Evolutionary conservation across 2,329 filamentous ascomycete genomes (phyloP).

Genomic region (Aspergillus costaricaensis): DNA sequence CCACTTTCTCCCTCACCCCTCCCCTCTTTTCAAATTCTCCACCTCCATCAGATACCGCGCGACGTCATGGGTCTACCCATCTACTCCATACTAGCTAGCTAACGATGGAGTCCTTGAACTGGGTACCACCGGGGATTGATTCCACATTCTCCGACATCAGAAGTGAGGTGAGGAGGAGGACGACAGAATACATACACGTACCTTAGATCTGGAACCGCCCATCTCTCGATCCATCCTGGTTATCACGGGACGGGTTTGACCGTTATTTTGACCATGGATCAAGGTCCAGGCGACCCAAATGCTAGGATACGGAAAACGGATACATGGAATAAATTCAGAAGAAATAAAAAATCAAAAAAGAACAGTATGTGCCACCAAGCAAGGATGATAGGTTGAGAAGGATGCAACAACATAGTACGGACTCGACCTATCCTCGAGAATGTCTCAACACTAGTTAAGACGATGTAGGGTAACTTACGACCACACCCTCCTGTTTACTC

Average conservation of each 20-base stretch:
- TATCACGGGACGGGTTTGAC: conserved; percentile 13
- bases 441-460: no score
- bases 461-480: no score
- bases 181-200: not conserved
- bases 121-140: not conserved
- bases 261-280: conserved; percentile 15
- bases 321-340: not conserved
- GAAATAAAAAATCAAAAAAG: not conserved
- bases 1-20: no score
- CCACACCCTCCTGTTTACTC: no score
- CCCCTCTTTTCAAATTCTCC: no score
- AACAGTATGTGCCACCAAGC: not conserved
- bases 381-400: no score
- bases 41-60: not conserved
- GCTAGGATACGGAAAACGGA: not conserved
- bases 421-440: no score
- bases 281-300: not conserved
- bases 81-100: no score
- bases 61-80: not conserved
- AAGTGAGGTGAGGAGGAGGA: not conserved
- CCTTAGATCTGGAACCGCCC: not conserved
- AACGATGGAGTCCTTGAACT: no score
- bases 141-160: not conserved
- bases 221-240: conserved; percentile 8
- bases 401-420: no score